Conservation (phyloP, 2,329 filamentous ascomycete genomes). For the Alternaria alternata region DNA sequence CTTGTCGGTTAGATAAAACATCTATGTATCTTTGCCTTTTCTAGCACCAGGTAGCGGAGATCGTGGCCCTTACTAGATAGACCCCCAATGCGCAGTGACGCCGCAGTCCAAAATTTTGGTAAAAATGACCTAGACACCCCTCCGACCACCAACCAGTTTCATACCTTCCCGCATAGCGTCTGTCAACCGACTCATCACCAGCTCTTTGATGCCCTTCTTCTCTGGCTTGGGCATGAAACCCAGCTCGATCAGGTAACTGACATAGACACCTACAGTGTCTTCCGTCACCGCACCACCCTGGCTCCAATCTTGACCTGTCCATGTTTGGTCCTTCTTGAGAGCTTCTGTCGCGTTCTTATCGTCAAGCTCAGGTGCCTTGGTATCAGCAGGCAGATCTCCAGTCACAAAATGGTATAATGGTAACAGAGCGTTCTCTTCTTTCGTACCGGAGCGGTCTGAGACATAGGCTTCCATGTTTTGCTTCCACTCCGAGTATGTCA, state of each 20-base stretch:
- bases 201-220: slow-evolving; percentile 36
- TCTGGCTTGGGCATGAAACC: slow-evolving; percentile 64
- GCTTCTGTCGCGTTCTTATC: slow-evolving; percentile 72
- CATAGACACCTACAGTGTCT: slow-evolving; percentile 69
- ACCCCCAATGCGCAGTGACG: neutral
- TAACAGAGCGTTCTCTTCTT: slow-evolving; percentile 72
- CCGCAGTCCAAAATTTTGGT: neutral
- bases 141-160: slow-evolving; percentile 44
- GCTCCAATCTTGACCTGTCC: slow-evolving; percentile 66
- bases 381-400: slow-evolving; percentile 73
- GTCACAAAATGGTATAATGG: slow-evolving; percentile 79
- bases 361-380: slow-evolving; percentile 76
- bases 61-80: neutral
- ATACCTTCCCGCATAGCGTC: slow-evolving; percentile 46
- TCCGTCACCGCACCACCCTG: slow-evolving; percentile 64
- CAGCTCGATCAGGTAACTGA: slow-evolving; percentile 68
- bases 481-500: slow-evolving; percentile 75
- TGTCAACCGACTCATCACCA: slow-evolving; percentile 38
- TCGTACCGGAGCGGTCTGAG: slow-evolving; percentile 61
- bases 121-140: slow-evolving; percentile 30
- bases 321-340: slow-evolving; percentile 68
- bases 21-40: neutral
- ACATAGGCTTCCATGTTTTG: slow-evolving; percentile 73
- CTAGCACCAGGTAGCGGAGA: neutral
- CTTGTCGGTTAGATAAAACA: neutral